Percentiles rank a stretch among this genome's conserved stretches.
Conservation (phyloP, 192 early-diverging fungal species). For the Backusella psychrophila region DNA sequence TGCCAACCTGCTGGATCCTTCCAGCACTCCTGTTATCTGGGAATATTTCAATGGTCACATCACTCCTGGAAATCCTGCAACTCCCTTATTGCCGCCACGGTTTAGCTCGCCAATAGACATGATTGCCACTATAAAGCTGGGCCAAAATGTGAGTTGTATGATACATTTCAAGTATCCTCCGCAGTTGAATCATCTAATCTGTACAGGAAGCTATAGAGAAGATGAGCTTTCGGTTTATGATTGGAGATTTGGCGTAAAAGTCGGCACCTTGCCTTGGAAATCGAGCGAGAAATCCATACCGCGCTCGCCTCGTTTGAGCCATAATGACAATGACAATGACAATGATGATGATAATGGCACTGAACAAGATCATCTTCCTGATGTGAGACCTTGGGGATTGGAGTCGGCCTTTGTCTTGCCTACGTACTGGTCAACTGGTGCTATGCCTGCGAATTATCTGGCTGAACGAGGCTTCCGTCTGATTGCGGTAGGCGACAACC, state of each 20-base stretch:
- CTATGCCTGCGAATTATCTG: neutral
- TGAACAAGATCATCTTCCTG: neutral
- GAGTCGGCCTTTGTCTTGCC: conserved; percentile 25
- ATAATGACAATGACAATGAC: neutral
- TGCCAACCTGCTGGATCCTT: conserved; percentile 7
- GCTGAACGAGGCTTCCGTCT: conserved; percentile 21
- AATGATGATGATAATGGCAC: neutral
- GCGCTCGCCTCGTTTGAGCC: neutral
- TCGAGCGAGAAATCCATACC: neutral
- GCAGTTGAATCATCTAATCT: conserved; percentile 27
- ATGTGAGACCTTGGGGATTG: conserved; percentile 24
- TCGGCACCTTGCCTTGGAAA: conserved; percentile 30
- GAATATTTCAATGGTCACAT: conserved; percentile 3
- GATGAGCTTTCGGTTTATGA: conserved; percentile 33
- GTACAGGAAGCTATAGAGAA: conserved; percentile 22
- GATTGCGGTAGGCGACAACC: conserved; percentile 29
- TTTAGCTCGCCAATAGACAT: neutral
- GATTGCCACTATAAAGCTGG: conserved; percentile 8
- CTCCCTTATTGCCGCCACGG: neutral
- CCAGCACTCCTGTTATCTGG: conserved; percentile 13
- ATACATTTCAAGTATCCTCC: conserved; percentile 26
- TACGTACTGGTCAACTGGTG: neutral
- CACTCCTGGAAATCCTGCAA: neutral
- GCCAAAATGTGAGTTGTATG: conserved; percentile 22
- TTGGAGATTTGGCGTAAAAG: conserved; percentile 34